Evolutionary conservation across 2,329 filamentous ascomycete genomes (phyloP).

Genomic region (Ceratocystis ficicola): DNA sequence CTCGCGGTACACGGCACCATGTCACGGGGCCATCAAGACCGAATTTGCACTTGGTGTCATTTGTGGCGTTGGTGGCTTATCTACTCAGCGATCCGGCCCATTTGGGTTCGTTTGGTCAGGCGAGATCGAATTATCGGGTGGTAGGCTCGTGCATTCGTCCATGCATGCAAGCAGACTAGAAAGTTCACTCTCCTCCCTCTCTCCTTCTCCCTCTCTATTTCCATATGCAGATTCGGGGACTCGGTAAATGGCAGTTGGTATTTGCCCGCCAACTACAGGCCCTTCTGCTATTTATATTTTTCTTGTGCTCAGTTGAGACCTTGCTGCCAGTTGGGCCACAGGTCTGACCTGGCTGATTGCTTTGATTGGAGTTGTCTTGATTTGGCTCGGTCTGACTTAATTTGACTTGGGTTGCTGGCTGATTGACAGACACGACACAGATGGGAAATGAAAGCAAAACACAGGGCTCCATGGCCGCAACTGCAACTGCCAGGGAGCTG

Average conservation of each 20-base stretch:
- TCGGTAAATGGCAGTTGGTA: background rate
- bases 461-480: background rate
- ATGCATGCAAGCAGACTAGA: background rate
- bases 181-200: too few species aligned
- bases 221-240: background rate
- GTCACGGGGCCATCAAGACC: background rate
- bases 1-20: background rate
- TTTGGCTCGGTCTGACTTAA: too few species aligned
- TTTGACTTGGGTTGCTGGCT: background rate
- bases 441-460: slow-evolving; percentile 18
- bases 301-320: background rate
- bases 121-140: background rate
- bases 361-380: too few species aligned
- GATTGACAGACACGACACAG: background rate
- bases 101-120: background rate
- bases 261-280: background rate
- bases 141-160: background rate
- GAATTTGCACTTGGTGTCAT: background rate
- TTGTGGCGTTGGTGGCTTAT: background rate
- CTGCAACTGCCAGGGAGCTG: slow-evolving; percentile 9
- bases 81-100: background rate
- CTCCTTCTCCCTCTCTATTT: background rate
- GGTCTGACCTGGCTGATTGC: background rate
- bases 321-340: background rate
- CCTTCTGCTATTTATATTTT: background rate